A percentile compares a stretch with the other conserved stretches of the same genome.
These are phyloP conservation scores for Saprolegnia diclina DNA, from an alignment of 352 stramenopile genomes.

Conservation along the genomic window DNA sequence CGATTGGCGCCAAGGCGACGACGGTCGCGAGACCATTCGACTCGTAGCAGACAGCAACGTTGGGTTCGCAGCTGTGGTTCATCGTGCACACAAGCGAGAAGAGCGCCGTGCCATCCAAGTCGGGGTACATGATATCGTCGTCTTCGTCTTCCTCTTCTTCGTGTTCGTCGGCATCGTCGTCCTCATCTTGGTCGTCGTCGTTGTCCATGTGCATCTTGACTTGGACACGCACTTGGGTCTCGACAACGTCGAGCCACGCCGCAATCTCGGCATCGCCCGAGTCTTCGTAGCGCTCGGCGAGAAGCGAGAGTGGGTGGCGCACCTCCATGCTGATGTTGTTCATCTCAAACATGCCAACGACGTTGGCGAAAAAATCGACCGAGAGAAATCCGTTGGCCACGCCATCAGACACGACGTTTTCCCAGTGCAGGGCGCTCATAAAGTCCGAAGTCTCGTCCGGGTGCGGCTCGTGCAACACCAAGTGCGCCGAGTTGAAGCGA, in stretches of 20 bases:
- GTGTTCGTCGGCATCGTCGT: conserved; percentile 40
- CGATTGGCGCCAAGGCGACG: conserved; percentile 65
- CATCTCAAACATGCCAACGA: conserved; percentile 96
- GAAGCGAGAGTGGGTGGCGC: conserved; percentile 64
- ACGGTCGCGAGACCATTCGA: conserved; percentile 65
- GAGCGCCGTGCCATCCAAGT: conserved; percentile 91
- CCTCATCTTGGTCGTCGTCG: conserved; percentile 26
- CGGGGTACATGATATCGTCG: conserved; percentile 81
- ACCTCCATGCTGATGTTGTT: conserved; percentile 95
- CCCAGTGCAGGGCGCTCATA: conserved; percentile 39
- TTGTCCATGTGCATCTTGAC: conserved; percentile 34
- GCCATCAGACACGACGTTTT: conserved; percentile 44
- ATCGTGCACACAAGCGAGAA: conserved; percentile 92
- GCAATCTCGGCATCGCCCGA: conserved; percentile 46
- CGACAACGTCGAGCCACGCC: conserved; percentile 51
- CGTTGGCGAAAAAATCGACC: conserved; percentile 76
- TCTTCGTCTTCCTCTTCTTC: conserved; percentile 45
- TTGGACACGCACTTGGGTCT: conserved; percentile 37
- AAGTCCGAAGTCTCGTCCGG: conserved; percentile 14
- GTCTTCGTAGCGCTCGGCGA: conserved; percentile 47
- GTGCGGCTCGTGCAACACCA: conserved; percentile 43
- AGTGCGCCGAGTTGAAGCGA: conserved; percentile 42
- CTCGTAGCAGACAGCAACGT: conserved; percentile 88
- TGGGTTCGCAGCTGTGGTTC: conserved; percentile 94
- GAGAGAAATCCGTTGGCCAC: conserved; percentile 42